Evolutionary conservation across 495 filamentous ascomycete species (phyloP).

Genomic region (Gamarada debralockiae): DNA sequence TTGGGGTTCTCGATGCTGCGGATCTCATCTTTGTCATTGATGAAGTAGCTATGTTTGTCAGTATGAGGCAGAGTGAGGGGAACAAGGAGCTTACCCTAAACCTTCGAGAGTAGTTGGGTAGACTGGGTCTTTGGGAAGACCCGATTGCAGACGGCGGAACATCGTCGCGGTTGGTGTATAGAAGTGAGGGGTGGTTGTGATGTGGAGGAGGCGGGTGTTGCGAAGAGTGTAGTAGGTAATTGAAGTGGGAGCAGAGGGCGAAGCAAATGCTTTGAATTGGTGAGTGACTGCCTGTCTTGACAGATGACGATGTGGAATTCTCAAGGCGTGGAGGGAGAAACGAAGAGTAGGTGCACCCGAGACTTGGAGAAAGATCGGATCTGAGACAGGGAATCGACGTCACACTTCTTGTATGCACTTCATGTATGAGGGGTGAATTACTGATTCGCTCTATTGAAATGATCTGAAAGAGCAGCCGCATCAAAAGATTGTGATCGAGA

Average conservation of each 20-base stretch:
- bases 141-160: conserved; percentile 60
- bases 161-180: conserved; percentile 48
- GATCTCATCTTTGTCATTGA: conserved; percentile 67
- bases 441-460: too few species aligned
- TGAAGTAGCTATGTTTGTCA: conserved; percentile 52
- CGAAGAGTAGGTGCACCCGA: too few species aligned
- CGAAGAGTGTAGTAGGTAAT: neutral
- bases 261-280: neutral
- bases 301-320: too few species aligned
- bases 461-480: too few species aligned
- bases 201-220: neutral
- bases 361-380: too few species aligned
- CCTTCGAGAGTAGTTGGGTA: conserved; percentile 59
- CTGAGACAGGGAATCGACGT: too few species aligned
- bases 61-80: neutral
- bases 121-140: conserved; percentile 66
- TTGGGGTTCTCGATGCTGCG: conserved; percentile 60
- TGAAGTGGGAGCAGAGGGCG: neutral
- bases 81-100: conserved; percentile 55
- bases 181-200: neutral
- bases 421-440: too few species aligned
- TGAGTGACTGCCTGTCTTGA: neutral
- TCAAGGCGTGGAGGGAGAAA: too few species aligned
- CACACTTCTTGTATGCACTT: too few species aligned
- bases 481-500: too few species aligned